phyloP scores from a whole-genome alignment of 1,139 yeast species.

The Protomyces pachydermus region DNA sequence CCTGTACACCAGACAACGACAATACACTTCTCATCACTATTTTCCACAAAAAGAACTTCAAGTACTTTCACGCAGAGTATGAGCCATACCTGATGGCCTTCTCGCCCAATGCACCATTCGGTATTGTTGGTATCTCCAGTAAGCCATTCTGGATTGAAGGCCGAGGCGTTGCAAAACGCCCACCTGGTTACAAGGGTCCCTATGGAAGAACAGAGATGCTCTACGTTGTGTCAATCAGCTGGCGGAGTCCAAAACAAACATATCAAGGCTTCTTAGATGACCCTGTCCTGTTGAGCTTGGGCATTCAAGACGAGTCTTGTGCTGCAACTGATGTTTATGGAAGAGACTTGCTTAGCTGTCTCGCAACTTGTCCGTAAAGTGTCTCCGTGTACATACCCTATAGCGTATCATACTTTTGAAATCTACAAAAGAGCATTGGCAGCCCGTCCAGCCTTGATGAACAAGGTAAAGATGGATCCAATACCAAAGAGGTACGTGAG shows the following conservation, averaged over 20 bases:
- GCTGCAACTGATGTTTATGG: background rate
- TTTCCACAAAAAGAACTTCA: conserved; percentile 18
- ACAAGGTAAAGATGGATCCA: conserved; percentile 13
- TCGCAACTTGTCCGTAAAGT: background rate
- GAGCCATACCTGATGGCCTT: conserved; percentile 19
- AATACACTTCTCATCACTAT: conserved; percentile 18
- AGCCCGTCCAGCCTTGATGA: conserved; percentile 24
- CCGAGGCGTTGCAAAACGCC: background rate
- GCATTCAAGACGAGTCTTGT: background rate
- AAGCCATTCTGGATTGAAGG: conserved; percentile 22
- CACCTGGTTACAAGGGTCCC: background rate
- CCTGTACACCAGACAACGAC: conserved; percentile 4
- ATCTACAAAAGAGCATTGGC: conserved; percentile 12
- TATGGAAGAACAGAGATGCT: background rate
- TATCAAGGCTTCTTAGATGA: conserved; percentile 4
- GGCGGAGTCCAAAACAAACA: background rate
- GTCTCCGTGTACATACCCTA: too few relatives aligned
- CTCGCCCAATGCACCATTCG: background rate
- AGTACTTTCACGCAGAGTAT: conserved; percentile 20
- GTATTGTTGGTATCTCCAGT: conserved; percentile 3
- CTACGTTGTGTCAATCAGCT: background rate
- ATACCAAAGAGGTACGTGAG: conserved; percentile 14
- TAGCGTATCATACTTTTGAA: background rate
- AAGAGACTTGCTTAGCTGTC: background rate
- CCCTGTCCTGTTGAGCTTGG: background rate